Evolutionary conservation across 768 basidiomycete genomes (phyloP).

Genomic region (Suillus alpinus): DNA sequence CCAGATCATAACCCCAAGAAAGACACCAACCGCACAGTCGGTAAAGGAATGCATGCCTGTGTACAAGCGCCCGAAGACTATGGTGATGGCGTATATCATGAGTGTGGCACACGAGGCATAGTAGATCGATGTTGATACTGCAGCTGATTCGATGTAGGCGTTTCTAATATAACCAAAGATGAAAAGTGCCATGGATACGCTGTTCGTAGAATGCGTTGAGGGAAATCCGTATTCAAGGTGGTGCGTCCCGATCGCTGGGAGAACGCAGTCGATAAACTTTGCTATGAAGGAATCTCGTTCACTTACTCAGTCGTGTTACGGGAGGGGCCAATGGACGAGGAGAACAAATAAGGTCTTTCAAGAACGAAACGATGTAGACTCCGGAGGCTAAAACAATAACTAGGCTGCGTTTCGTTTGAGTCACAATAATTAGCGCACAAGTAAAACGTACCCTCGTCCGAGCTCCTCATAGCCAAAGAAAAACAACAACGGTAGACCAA

Average conservation of each 20-base stretch:
- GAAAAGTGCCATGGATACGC: conserved; percentile 85
- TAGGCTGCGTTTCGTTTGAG: conserved; percentile 42
- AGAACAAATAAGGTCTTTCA: conserved; percentile 88
- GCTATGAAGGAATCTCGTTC: background rate
- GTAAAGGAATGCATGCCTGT: conserved; percentile 88
- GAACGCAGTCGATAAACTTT: conserved; percentile 2
- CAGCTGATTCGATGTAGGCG: conserved; percentile 36
- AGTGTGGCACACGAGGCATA: conserved; percentile 42
- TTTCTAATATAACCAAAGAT: conserved; percentile 58
- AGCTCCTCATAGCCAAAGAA: conserved; percentile 81
- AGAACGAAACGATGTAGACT: conserved; percentile 81
- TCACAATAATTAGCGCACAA: conserved; percentile 12
- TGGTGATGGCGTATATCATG: conserved; percentile 59
- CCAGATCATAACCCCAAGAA: conserved; percentile 72
- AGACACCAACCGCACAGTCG: conserved; percentile 62
- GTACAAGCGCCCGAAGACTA: conserved; percentile 80
- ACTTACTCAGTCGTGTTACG: conserved; percentile 82
- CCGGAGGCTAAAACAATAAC: conserved; percentile 71
- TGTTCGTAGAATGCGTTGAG: conserved; percentile 92
- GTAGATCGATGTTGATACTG: conserved; percentile 48
- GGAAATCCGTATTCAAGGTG: conserved; percentile 95
- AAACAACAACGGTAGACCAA: conserved; percentile 77
- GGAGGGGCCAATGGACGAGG: conserved; percentile 91
- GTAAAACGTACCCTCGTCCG: conserved; percentile 58
- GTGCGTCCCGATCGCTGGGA: conserved; percentile 68